A percentile compares a stretch with the other conserved stretches of the same genome.
Conservation (phyloP, 495 filamentous ascomycete genomes). For the Xylaria cubensis region DNA sequence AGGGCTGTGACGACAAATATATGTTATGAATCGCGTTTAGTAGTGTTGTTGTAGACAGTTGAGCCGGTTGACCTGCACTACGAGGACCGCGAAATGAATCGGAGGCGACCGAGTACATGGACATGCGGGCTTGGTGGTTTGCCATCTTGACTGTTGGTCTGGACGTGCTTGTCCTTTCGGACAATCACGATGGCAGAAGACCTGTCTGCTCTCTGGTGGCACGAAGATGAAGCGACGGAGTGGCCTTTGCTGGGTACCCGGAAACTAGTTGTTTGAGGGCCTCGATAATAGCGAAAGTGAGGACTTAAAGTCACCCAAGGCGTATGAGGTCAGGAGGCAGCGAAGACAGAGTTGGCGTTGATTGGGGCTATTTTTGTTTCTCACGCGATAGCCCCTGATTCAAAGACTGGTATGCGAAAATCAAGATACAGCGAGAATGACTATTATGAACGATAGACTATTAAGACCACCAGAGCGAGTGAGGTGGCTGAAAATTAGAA, state of each 20-base stretch:
- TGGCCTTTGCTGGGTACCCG: neutral
- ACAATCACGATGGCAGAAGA: slow-evolving; percentile 42
- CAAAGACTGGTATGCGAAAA: slow-evolving; percentile 32
- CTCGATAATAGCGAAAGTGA: slow-evolving; percentile 4
- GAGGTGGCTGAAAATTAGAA: slow-evolving; percentile 48
- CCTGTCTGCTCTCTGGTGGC: slow-evolving; percentile 1
- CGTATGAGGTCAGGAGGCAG: neutral
- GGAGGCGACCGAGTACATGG: slow-evolving; percentile 82
- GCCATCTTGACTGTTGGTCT: slow-evolving; percentile 64
- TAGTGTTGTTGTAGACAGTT: slow-evolving; percentile 90
- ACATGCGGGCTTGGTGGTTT: slow-evolving; percentile 71
- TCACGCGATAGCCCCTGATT: slow-evolving; percentile 21
- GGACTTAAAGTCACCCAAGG: neutral
- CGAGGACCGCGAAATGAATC: slow-evolving; percentile 64
- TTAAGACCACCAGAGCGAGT: slow-evolving; percentile 58
- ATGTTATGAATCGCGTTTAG: slow-evolving; percentile 90
- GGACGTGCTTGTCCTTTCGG: slow-evolving; percentile 43
- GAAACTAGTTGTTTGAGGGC: neutral
- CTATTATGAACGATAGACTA: slow-evolving; percentile 48
- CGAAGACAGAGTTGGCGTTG: slow-evolving; percentile 10
- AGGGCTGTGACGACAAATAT: slow-evolving; percentile 81
- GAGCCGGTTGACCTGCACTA: slow-evolving; percentile 67
- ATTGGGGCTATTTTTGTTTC: slow-evolving; percentile 20
- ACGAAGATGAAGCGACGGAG: neutral
- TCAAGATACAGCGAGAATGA: slow-evolving; percentile 34